A percentile compares a stretch with the other conserved stretches of the same genome.
Evolutionary conservation across 192 early-diverging fungal genomes (phyloP).

Genomic region (Backusella tuberculispora): DNA sequence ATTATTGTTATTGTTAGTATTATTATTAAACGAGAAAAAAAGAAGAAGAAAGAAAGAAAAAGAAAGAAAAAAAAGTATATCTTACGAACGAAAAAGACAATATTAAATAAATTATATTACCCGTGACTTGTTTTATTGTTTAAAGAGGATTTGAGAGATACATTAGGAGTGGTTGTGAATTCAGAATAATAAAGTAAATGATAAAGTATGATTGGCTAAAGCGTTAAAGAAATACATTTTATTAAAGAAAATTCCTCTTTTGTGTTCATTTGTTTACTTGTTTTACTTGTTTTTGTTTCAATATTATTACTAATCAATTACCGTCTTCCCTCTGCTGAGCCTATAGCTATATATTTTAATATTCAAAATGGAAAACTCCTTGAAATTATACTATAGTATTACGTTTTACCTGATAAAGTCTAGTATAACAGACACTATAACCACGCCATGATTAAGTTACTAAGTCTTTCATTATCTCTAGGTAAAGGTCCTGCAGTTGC

Average conservation of each 20-base stretch:
- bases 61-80: not conserved
- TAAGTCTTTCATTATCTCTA: constrained; percentile 59
- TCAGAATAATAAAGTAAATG: no score
- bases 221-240: no score
- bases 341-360: not conserved
- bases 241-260: no score
- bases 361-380: not conserved
- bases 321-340: not conserved
- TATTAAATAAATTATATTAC: no score
- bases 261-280: no score
- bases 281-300: no score
- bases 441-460: constrained; percentile 73
- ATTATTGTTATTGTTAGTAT: not conserved
- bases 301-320: not conserved
- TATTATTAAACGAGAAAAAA: constrained; percentile 1
- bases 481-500: not conserved
- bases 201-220: no score
- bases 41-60: not conserved
- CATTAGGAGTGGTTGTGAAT: no score
- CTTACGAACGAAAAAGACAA: no score
- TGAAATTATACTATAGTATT: not conserved
- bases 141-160: no score
- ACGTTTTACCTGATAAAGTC: constrained; percentile 60
- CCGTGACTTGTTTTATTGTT: no score
- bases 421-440: constrained; percentile 76